Base-by-base conservation (phyloP, 306 rosid genomes). In the Glycine latifolia region DNA sequence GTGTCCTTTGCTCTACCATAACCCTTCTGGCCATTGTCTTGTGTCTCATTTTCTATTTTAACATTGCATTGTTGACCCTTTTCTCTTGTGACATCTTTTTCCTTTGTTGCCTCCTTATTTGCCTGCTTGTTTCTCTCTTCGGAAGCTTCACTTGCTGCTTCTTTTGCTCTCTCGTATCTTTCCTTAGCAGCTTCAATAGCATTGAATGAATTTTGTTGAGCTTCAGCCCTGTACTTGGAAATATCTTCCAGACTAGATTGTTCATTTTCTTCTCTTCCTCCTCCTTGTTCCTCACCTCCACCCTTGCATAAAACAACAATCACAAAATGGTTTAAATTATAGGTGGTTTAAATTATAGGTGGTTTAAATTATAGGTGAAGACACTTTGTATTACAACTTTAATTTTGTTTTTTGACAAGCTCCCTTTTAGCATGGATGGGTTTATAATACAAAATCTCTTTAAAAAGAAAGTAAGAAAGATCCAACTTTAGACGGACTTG, bases 151-250 rank as follows among this genome's bases (percentile, higher is more conserved):
- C 80, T 75, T 89, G 82, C 50, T 85, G 44, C 44, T 48, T 48
- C 59, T 26, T 70, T 88, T 11, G 80, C 91, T 63, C 58, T 61
- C 76, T 85, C 85, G 8, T 88, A 89, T 4, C 81, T 81, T 83
- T 88, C 92, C 67, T 81, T 85, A 1, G 94, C 92, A 0, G 82
- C 89, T 72, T 76, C 73, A 14, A 87, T 55, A 0, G 85, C 85
- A 77, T 82, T 91, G 66, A 46, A 67, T 4, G 88, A 35, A 3
- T 83, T 91, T 75, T 92, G 84, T 84, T 86, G 94, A 17, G 87
- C 91, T 47, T 33, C 16, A 7, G 68, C 88, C 82, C 91, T 87
- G 10, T 71, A 41, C 62, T 71, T 76, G 6, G 88, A 72, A 39
- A 90, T 81, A n/a, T 86, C 90, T 62, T 84, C 94, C 33, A 87